Base-by-base conservation (phyloP, 108 stramenopile species). In the Nitzschia sp. region DNA sequence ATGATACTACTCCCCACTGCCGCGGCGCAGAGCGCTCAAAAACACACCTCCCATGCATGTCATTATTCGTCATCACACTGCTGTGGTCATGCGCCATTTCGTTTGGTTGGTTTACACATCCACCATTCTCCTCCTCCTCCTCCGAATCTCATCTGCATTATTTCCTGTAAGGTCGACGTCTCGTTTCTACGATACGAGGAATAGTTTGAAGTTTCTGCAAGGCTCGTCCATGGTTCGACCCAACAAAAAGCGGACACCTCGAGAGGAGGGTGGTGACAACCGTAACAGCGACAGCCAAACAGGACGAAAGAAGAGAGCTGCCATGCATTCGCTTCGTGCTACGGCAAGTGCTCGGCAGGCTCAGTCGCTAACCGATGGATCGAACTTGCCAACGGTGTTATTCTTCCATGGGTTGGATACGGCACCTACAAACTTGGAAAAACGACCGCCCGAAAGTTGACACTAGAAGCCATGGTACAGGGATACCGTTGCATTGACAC, bases 401-500 rank as follows among this genome's bases (percentile, higher is more conserved):
- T 76, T 44, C 38, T 91, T 56, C 90, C 90, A 4, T 85, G 73
- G 80, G 65, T 92, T 8, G 91, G 88, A 0, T 87, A 78, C 61
- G 91, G 91, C 15, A 92, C 91, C 1, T 92, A 89, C 74, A 80
- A 79, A 53, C 71, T 92, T 0, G 82, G 80, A 22, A 75, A 83
- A 55, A 57, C 63, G 23, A 47, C 79, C 53, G 75, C 87, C 17
- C 47, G 52, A 9, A 29, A 75, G 9, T 66, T 76, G 11, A 78
- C 79, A 19, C 53, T 82, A 1, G 69, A 84, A 29, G 91, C 91
- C 2, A 30, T 93, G 23, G 50, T 65, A 41, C 56, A 31, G 17
- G 91, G 88, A 28, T 86, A 85, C 54, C 82, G 88, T 9, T 45
- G 56, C 23, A 87, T 92, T 62, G 88, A 92, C 53, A 92, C 91